Evolutionary conservation across 2,329 filamentous ascomycete genomes (phyloP).

Genomic region (Alternaria atra): DNA sequence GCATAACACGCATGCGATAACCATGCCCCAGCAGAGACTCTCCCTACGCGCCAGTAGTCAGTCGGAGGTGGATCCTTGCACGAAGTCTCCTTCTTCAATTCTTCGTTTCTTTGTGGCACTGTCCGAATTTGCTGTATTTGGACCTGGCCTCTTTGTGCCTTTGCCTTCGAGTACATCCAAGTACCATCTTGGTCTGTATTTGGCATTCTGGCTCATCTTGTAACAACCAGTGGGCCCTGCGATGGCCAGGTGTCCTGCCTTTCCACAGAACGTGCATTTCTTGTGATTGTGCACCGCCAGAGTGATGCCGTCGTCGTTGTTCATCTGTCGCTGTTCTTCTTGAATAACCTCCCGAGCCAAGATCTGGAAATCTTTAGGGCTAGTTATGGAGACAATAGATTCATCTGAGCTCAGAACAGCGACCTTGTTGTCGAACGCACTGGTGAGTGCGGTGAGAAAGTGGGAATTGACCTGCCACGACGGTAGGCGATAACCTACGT

Average conservation of each 20-base stretch:
- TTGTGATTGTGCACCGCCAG: constrained; percentile 4
- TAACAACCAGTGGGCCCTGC: constrained; percentile 4
- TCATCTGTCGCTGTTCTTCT: constrained; percentile 1
- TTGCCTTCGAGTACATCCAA: no score
- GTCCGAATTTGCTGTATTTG: background rate
- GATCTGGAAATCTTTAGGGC: no score
- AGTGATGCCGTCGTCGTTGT: constrained; percentile 6
- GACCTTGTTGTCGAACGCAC: no score
- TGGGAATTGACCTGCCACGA: no score
- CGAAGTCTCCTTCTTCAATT: constrained; percentile 4
- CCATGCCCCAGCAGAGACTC: constrained; percentile 2
- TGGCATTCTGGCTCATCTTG: background rate
- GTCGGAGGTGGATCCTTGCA: constrained; percentile 4
- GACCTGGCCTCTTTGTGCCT: background rate
- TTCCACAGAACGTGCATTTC: constrained; percentile 1
- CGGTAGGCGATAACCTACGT: no score
- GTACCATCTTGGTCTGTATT: no score
- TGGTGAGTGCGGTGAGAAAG: no score
- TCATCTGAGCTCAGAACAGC: no score
- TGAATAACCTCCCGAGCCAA: no score
- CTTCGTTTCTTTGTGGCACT: constrained; percentile 1
- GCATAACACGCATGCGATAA: background rate
- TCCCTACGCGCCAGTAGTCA: background rate
- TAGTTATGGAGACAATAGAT: no score
- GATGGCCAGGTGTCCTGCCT: constrained; percentile 1